phyloP scores from a whole-genome alignment of 78 protist species.

The Protostelium mycophagum region DNA sequence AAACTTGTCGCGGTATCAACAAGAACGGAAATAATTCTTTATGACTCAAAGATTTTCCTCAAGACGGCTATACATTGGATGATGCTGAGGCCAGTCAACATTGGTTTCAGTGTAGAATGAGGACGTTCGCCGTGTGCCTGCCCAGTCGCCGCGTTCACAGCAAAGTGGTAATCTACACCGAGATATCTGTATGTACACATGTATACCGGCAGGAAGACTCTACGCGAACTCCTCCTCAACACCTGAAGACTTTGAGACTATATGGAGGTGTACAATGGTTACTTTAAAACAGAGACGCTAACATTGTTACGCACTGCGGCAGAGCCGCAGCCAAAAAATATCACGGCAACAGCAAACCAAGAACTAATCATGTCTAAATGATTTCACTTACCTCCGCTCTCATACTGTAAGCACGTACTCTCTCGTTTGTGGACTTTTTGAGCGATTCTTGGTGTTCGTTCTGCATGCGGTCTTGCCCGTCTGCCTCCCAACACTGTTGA shows the following conservation, averaged over 20 bases:
- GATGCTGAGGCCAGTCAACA: not conserved
- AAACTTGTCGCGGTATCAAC: no score
- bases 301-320: no score
- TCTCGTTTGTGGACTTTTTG: not conserved
- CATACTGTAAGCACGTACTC: not conserved
- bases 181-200: not conserved
- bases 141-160: not conserved
- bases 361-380: no score
- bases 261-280: not conserved
- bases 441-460: not conserved
- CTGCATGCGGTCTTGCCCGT: not conserved
- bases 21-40: no score
- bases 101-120: not conserved
- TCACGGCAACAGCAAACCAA: no score
- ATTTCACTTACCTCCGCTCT: not conserved
- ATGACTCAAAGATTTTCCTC: no score
- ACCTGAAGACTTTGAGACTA: not conserved
- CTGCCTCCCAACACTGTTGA: not conserved
- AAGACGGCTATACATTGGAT: not conserved
- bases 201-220: not conserved
- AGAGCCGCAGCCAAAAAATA: no score
- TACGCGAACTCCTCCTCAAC: not conserved
- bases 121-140: not conserved
- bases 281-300: no score
- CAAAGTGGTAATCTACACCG: not conserved